phyloP scores from a whole-genome alignment of 1,284 basidiomycete genomes.

The Dichomitus squalens region DNA sequence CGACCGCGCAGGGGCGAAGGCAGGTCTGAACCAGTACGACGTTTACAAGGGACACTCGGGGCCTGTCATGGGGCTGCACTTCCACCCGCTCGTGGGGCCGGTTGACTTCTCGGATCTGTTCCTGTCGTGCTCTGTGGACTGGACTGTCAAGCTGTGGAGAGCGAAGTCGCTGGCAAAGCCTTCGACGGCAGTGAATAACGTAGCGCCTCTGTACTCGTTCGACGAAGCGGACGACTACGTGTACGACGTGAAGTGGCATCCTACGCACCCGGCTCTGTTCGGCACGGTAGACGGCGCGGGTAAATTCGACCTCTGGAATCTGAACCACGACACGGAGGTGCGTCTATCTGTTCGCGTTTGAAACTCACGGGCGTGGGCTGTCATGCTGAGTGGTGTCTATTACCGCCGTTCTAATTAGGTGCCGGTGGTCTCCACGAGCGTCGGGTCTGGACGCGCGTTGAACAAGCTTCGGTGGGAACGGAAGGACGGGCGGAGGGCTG shows the following conservation, averaged over 20 bases:
- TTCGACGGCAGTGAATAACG: conserved; percentile 52
- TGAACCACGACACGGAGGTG: conserved; percentile 94
- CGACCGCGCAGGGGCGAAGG: conserved; percentile 95
- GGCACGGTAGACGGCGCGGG: conserved; percentile 94
- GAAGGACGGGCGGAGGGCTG: conserved; percentile 82
- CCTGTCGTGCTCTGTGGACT: conserved; percentile 89
- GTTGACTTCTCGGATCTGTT: conserved; percentile 97
- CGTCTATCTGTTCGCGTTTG: conserved; percentile 29
- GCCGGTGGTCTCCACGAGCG: conserved; percentile 75
- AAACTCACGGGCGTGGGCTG: neutral
- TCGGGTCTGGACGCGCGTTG: conserved; percentile 77
- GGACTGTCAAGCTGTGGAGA: conserved; percentile 96
- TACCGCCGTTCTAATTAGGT: conserved; percentile 59
- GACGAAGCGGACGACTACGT: conserved; percentile 98
- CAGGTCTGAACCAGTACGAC: conserved; percentile 89
- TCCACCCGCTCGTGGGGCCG: conserved; percentile 89
- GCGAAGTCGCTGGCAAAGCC: conserved; percentile 71
- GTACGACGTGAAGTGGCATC: conserved; percentile 99
- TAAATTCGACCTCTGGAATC: conserved; percentile 95
- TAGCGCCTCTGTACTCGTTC: conserved; percentile 85
- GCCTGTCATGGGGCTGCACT: conserved; percentile 91
- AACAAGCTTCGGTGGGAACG: conserved; percentile 97
- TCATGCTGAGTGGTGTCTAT: neutral
- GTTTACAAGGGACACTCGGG: conserved; percentile 92
- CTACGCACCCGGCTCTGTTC: conserved; percentile 91